Evolutionary conservation across 2,329 filamentous ascomycete genomes (phyloP), one percentile per base, ranked within the genome.

Genomic region (Alternaria dauci): DNA sequence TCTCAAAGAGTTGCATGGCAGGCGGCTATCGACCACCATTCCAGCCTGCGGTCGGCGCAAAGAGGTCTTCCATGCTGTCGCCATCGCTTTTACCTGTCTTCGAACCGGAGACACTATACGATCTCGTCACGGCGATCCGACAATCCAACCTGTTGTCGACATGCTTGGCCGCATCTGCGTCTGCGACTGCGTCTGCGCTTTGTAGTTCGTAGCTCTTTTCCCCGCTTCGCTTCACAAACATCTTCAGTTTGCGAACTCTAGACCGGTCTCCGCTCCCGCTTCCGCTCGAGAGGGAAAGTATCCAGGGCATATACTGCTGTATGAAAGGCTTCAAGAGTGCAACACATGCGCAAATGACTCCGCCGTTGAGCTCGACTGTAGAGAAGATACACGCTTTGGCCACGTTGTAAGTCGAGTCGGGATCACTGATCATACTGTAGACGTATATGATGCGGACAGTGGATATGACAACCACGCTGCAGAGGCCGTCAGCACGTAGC

Each of bases 401-500:
- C 50, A 69, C 58, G 41, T 69, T 60, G 55, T 66, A 70, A 30
- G 68, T 69, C 9, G 52, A 52, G 41, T 70, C 68, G 23, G 62
- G 58, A 20, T 70, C 52, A 46, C 58, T 63, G 41, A 68, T 60
- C 36, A 61, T 51, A 12, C 62, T 58, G 48, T 68, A 66, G 8
- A 69, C 63, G 47, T 66, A 70, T 23, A 68, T 63, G 47, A 70
- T 70, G 38, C 66, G 64, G 12, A 69, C 65, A 32, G 62, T 69
- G 16, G 62, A 69, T 34, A 60, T 65, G 23, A 68, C 55, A 11
- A 67, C 52, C n/a, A 67, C 62, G 25, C 66, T 67, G 26, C 11
- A 20, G 11, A 25, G 36, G 12, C 12, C 14, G 43, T 61, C 25
- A 61, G 58, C 39, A 39, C 25, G 16, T 16, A n/a, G 25, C 18